These are phyloP conservation scores for Termitomyces sp. DNA, from an alignment of 768 basidiomycete genomes.

Conservation along the genomic window DNA sequence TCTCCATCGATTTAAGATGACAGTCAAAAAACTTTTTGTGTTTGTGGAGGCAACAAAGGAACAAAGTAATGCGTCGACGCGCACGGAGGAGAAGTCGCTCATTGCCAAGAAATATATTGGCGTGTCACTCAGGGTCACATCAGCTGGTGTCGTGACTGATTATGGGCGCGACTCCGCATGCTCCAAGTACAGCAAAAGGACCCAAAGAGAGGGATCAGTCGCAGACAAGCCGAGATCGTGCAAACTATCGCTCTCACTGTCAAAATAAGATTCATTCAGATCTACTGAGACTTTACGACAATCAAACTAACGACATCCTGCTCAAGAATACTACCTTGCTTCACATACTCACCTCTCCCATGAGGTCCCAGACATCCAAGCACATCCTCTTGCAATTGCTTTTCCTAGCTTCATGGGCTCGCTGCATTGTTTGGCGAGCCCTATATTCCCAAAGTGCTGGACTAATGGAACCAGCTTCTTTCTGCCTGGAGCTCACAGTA, in stretches of 20 bases:
- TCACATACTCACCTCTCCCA: not conserved
- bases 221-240: not conserved
- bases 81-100: not conserved
- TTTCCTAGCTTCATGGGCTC: not conserved
- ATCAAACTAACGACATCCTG: too few relatives aligned
- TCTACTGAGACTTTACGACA: too few relatives aligned
- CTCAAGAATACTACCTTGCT: not conserved
- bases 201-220: not conserved
- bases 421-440: not conserved
- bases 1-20: constrained; percentile 32
- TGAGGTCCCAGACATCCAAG: not conserved
- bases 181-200: too few relatives aligned
- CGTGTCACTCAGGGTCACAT: not conserved
- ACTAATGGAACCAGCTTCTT: not conserved
- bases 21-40: not conserved
- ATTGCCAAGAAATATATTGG: not conserved
- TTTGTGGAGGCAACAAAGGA: constrained; percentile 4
- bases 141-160: not conserved
- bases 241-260: not conserved
- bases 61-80: not conserved
- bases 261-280: not conserved
- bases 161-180: too few relatives aligned
- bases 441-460: not conserved
- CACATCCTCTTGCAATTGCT: not conserved
- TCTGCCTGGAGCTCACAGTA: not conserved